phyloP scores from a whole-genome alignment of 495 filamentous ascomycete species.

The Lasiosphaeria ovina region DNA sequence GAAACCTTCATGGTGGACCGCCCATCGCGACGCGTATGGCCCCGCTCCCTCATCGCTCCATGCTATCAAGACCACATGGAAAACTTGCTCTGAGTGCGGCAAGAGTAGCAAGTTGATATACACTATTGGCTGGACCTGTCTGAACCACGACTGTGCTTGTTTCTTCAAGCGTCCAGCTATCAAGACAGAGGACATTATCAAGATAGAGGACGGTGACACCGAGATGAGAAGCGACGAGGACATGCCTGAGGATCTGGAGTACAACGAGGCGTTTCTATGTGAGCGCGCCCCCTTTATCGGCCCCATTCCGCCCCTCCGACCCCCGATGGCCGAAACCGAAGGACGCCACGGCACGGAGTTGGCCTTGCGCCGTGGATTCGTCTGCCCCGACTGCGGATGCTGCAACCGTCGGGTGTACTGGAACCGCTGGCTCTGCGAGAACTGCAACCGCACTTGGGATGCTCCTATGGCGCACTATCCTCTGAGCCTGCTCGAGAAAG shows the following conservation, averaged over 20 bases:
- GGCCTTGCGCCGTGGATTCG: slow-evolving; percentile 54
- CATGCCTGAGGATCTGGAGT: slow-evolving; percentile 42
- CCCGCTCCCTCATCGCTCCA: background rate
- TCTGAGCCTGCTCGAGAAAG: slow-evolving; percentile 3
- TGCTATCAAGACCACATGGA: slow-evolving; percentile 7
- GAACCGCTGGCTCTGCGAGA: slow-evolving; percentile 63
- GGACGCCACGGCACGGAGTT: slow-evolving; percentile 36
- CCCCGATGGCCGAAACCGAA: slow-evolving; percentile 25
- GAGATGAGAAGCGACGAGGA: background rate
- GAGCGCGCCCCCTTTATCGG: slow-evolving; percentile 30
- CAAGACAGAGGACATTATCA: background rate
- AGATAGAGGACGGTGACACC: slow-evolving; percentile 10
- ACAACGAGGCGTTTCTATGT: slow-evolving; percentile 58
- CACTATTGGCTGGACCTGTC: slow-evolving; percentile 65
- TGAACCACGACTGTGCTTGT: slow-evolving; percentile 51
- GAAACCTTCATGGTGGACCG: slow-evolving; percentile 66
- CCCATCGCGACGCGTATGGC: background rate
- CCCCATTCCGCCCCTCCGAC: slow-evolving; percentile 29
- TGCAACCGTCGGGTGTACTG: slow-evolving; percentile 63
- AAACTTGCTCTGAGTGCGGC: slow-evolving; percentile 28
- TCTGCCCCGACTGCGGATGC: slow-evolving; percentile 67
- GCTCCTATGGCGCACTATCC: slow-evolving; percentile 42
- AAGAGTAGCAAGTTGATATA: slow-evolving; percentile 37
- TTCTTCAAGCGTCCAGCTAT: slow-evolving; percentile 55
- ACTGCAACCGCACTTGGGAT: slow-evolving; percentile 48